These are phyloP conservation scores for Triticum aestivum DNA, from an alignment of 176 grass and related monocot genomes.

Conservation along the genomic window IWGSC_CS_RefSeq_v2.1 NC_057807.1:470169428-470169927, in stretches of 20 bases:
- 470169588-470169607: neutral
- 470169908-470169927: neutral
- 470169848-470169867: neutral
- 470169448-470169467: too few species aligned
- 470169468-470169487: too few species aligned
- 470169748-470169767: neutral
- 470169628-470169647: neutral
- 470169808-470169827: neutral
- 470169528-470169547: neutral
- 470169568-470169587: neutral
- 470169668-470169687: neutral
- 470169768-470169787: neutral
- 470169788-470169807: neutral
- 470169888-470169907: neutral
- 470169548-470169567: neutral
- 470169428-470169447: neutral
- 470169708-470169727: neutral
- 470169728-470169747: neutral
- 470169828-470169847: neutral
- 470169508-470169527: too few species aligned
- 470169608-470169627: neutral
- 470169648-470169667: neutral
- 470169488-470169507: too few species aligned
- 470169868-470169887: neutral
- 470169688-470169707: neutral